A percentile compares a stretch with the other conserved stretches of the same genome.
Evolutionary conservation across 495 filamentous ascomycete genomes (phyloP).

Genomic region (Aspergillus ellipticus): DNA sequence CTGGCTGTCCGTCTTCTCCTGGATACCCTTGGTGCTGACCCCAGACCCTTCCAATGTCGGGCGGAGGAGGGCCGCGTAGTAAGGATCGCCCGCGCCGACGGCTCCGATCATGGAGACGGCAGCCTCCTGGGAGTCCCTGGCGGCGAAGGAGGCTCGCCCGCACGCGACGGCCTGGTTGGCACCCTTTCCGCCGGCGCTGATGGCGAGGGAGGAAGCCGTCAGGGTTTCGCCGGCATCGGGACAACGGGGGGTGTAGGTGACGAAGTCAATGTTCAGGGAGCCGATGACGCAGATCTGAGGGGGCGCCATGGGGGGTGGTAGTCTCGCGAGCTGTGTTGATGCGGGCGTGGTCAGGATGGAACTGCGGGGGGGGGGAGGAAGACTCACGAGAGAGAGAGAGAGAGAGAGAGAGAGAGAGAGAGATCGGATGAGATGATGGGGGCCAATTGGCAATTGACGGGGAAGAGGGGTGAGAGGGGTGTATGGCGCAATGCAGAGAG

Average conservation of each 20-base stretch:
- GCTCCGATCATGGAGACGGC: slow-evolving; percentile 77
- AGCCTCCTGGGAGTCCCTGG: slow-evolving; percentile 37
- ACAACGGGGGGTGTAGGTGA: slow-evolving; percentile 78
- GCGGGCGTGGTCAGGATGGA: too few species aligned
- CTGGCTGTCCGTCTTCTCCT: slow-evolving; percentile 44
- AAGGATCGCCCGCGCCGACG: slow-evolving; percentile 61
- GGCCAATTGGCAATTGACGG: too few species aligned
- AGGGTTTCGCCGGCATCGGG: slow-evolving; percentile 85
- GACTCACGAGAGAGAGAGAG: too few species aligned
- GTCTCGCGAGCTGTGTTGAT: not conserved
- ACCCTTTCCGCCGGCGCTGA: slow-evolving; percentile 86
- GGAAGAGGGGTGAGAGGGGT: too few species aligned
- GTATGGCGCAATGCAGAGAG: too few species aligned
- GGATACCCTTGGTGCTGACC: slow-evolving; percentile 57
- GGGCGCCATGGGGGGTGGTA: slow-evolving; percentile 35
- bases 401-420: too few species aligned
- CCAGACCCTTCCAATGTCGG: slow-evolving; percentile 54
- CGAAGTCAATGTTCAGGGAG: slow-evolving; percentile 90
- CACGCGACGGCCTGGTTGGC: slow-evolving; percentile 92
- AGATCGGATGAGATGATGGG: too few species aligned
- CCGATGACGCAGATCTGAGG: slow-evolving; percentile 74
- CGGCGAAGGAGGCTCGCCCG: slow-evolving; percentile 50
- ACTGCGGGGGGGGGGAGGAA: too few species aligned
- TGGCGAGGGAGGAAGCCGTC: slow-evolving; percentile 70
- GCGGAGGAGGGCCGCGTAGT: slow-evolving; percentile 35